Evolutionary conservation across 441 rosid species (phyloP).

Genomic region (Adansonia madagascariensis): DNA sequence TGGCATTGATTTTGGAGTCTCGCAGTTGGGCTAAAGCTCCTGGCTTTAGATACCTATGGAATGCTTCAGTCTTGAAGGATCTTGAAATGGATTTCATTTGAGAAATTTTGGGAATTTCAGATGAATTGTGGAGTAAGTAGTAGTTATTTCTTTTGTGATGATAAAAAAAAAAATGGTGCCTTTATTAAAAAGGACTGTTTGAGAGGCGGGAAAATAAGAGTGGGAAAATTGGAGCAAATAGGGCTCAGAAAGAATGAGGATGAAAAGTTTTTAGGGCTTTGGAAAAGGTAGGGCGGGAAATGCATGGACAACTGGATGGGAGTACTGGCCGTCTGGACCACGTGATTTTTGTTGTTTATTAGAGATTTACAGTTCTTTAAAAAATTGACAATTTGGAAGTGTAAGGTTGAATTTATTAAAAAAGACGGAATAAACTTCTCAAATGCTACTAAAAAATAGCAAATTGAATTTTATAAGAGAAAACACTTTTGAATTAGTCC

Average conservation of each 20-base stretch:
- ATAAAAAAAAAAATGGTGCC: slow-evolving; percentile 22
- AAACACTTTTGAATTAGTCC: too few relatives aligned
- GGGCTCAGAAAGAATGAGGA: slow-evolving; percentile 32
- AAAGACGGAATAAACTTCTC: too few relatives aligned
- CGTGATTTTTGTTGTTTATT: slow-evolving; percentile 26
- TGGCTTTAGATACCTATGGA: slow-evolving; percentile 56
- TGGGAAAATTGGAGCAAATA: slow-evolving; percentile 21
- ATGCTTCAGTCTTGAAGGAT: slow-evolving; percentile 38
- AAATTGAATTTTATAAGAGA: too few relatives aligned
- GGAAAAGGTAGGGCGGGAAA: slow-evolving; percentile 41
- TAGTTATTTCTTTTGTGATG: not conserved
- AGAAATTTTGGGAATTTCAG: not conserved
- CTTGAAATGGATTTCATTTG: slow-evolving; percentile 38
- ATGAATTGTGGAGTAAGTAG: not conserved
- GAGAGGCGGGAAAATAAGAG: slow-evolving; percentile 41
- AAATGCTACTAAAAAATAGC: too few relatives aligned
- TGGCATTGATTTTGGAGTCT: slow-evolving; percentile 54
- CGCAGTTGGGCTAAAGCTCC: slow-evolving; percentile 70
- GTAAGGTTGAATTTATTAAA: not conserved
- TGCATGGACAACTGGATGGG: not conserved
- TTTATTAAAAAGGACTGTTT: slow-evolving; percentile 25
- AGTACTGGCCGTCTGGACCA: not conserved
- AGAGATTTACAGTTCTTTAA: not conserved
- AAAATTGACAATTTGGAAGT: not conserved
- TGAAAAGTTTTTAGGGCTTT: slow-evolving; percentile 35